A percentile compares a stretch with the other conserved stretches of the same genome.
Evolutionary conservation across 805 yeast species (phyloP).

Genomic region (Starmerella apis): DNA sequence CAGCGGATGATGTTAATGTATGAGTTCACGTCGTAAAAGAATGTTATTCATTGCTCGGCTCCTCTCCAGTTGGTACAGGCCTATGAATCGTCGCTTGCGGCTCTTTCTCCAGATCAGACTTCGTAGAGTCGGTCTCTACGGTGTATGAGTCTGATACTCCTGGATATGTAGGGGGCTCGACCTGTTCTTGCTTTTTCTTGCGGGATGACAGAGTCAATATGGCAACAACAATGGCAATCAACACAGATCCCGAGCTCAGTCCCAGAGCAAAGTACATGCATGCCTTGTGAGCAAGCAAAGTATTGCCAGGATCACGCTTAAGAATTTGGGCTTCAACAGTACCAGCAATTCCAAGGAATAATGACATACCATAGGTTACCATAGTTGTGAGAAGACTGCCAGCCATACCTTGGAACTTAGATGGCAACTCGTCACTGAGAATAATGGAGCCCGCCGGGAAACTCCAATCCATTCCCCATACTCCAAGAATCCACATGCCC

Average conservation of each 20-base stretch:
- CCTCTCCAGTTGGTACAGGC: background rate
- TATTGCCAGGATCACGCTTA: constrained; percentile 14
- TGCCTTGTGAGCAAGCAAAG: constrained; percentile 11
- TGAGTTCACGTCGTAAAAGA: too few species aligned
- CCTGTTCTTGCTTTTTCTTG: background rate
- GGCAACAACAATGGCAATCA: constrained; percentile 15
- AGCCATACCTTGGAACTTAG: constrained; percentile 64
- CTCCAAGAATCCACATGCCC: constrained; percentile 45
- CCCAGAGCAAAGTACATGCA: constrained; percentile 21
- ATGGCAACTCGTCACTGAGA: constrained; percentile 49
- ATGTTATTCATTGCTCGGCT: background rate
- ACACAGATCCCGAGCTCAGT: constrained; percentile 16
- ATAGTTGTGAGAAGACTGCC: constrained; percentile 63
- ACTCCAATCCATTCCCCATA: constrained; percentile 70
- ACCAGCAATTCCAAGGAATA: constrained; percentile 63
- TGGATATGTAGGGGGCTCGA: background rate
- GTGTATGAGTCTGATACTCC: background rate
- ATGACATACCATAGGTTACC: constrained; percentile 59
- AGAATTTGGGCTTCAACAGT: constrained; percentile 20
- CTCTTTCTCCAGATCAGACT: constrained; percentile 1
- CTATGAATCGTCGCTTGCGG: background rate
- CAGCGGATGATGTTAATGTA: too few species aligned
- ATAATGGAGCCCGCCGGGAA: constrained; percentile 66
- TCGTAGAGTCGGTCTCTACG: background rate
- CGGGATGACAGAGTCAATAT: constrained; percentile 8